Conservation (phyloP, 257 asterid species). For the Nicotiana tomentosiformis region DNA sequence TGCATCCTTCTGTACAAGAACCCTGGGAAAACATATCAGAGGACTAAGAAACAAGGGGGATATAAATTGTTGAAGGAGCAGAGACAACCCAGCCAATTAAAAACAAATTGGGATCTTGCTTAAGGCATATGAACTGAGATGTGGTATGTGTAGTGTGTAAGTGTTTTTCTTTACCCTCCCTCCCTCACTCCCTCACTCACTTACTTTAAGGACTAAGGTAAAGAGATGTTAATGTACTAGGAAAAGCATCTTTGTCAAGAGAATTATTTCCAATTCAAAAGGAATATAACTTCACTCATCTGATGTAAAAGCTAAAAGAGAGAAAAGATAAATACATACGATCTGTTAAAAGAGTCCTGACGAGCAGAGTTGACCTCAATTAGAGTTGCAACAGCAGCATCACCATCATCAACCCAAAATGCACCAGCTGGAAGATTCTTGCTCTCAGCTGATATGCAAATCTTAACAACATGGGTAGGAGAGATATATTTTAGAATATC, state of each 20-base stretch:
- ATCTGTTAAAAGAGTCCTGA: slow-evolving; percentile 60
- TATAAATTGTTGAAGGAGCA: background rate
- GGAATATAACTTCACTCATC: background rate
- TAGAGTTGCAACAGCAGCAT: slow-evolving; percentile 28
- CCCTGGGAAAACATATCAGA: slow-evolving; percentile 34
- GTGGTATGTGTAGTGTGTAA: background rate
- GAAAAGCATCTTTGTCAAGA: background rate
- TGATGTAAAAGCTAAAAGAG: background rate
- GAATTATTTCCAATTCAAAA: background rate
- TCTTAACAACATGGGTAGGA: slow-evolving; percentile 82
- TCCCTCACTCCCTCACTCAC: background rate
- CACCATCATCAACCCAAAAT: slow-evolving; percentile 68
- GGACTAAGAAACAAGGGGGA: slow-evolving; percentile 12
- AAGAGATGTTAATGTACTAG: background rate
- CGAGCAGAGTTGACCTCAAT: slow-evolving; percentile 74
- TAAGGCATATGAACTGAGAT: background rate
- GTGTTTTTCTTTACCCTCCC: background rate
- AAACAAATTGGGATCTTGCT: background rate
- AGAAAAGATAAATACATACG: slow-evolving; percentile 44
- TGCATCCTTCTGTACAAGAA: slow-evolving; percentile 58
- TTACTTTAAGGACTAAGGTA: background rate
- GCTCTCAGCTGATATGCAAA: slow-evolving; percentile 44
- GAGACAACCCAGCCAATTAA: background rate
- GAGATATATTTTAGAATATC: slow-evolving; percentile 63
- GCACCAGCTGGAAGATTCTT: slow-evolving; percentile 87